A percentile compares a stretch with the other conserved stretches of the same genome.
These are phyloP conservation scores for Oryza meyeriana DNA, from an alignment of 176 grass and related monocot species.

Conservation along the genomic window DNA sequence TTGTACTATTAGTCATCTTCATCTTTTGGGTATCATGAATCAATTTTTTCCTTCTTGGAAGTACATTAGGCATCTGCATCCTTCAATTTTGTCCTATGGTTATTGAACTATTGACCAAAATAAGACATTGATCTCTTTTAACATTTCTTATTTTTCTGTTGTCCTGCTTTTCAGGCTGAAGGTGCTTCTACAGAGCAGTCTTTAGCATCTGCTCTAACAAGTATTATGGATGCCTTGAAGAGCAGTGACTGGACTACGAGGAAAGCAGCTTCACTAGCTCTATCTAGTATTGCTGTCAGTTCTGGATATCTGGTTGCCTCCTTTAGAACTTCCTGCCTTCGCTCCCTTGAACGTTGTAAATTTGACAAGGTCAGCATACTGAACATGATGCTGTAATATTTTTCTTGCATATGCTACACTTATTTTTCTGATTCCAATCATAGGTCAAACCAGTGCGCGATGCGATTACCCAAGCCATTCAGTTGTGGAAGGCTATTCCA, in stretches of 20 bases:
- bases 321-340: slow-evolving; percentile 71
- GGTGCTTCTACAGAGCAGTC: slow-evolving; percentile 67
- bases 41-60: background rate
- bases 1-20: background rate
- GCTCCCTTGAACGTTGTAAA: slow-evolving; percentile 81
- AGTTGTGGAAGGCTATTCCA: slow-evolving; percentile 88
- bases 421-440: slow-evolving; percentile 17
- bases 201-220: slow-evolving; percentile 67
- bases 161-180: slow-evolving; percentile 59
- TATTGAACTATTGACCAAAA: background rate
- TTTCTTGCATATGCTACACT: background rate
- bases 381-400: background rate
- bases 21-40: background rate
- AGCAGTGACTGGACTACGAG: slow-evolving; percentile 87
- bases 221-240: slow-evolving; percentile 76
- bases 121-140: slow-evolving; percentile 7
- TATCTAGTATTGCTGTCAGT: slow-evolving; percentile 73
- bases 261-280: slow-evolving; percentile 73
- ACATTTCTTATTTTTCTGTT: slow-evolving; percentile 7
- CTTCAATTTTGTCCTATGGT: background rate
- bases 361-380: slow-evolving; percentile 81
- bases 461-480: slow-evolving; percentile 70
- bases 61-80: slow-evolving; percentile 1
- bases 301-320: slow-evolving; percentile 61
- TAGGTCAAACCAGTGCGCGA: slow-evolving; percentile 98